These are phyloP conservation scores for Pestalotiopsis sp. DNA, from an alignment of 2,329 filamentous ascomycete species.

Conservation along the genomic window DNA sequence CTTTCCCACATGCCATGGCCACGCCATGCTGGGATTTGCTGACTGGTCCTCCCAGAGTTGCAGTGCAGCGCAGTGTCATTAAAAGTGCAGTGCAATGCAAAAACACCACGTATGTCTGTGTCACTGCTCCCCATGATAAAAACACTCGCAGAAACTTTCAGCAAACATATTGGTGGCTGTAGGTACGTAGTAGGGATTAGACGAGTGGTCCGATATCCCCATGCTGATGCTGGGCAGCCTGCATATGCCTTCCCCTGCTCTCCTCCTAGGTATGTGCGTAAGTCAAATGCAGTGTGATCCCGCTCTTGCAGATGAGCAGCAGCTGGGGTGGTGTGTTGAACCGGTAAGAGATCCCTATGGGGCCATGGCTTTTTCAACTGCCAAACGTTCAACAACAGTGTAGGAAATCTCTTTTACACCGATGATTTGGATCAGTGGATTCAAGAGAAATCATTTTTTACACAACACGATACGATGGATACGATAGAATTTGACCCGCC, in stretches of 20 bases:
- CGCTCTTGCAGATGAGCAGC: slow-evolving; percentile 2
- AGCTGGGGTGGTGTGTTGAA: neutral
- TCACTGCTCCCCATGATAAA: neutral
- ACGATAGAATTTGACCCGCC: neutral
- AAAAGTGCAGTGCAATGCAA: neutral
- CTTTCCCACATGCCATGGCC: neutral
- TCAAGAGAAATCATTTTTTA: neutral
- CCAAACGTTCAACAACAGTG: neutral
- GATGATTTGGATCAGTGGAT: neutral
- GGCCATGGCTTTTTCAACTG: neutral
- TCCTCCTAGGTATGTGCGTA: neutral
- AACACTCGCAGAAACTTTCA: neutral
- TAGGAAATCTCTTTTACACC: neutral
- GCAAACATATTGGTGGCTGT: neutral
- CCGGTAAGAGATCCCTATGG: neutral
- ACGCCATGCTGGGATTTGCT: neutral
- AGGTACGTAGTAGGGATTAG: neutral
- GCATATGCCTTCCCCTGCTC: neutral
- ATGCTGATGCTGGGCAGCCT: neutral
- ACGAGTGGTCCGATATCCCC: neutral
- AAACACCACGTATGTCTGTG: neutral
- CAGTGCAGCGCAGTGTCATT: neutral
- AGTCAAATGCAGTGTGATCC: slow-evolving; percentile 9
- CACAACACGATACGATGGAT: neutral
- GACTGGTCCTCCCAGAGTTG: neutral